Percentiles rank a stretch among this genome's conserved stretches.
Evolutionary conservation across 2,329 filamentous ascomycete genomes (phyloP).

Genomic region (Teratosphaeria destructans): DNA sequence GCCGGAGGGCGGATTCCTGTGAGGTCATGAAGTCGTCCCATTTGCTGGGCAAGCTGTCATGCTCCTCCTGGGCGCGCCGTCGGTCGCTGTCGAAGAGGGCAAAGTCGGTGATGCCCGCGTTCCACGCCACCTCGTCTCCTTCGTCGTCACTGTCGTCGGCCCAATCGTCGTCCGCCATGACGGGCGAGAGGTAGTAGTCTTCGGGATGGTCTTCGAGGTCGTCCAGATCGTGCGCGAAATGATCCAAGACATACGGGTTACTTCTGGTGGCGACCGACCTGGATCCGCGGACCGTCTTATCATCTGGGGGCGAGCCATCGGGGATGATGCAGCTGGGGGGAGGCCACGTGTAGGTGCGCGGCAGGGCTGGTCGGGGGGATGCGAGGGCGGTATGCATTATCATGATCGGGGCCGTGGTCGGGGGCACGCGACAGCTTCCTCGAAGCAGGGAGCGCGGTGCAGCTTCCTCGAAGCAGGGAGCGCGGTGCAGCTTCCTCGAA

Average conservation of each 20-base stretch:
- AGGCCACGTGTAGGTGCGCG: constrained; percentile 2
- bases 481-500: not conserved
- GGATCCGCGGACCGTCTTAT: not conserved
- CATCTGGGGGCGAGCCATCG: constrained; percentile 3
- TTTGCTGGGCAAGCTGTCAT: constrained; percentile 12
- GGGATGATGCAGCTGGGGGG: constrained; percentile 1
- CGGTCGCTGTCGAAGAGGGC: constrained; percentile 22
- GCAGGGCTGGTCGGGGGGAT: not conserved
- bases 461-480: not conserved
- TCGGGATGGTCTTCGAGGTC: constrained; percentile 22
- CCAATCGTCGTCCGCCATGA: constrained; percentile 22
- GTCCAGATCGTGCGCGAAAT: constrained; percentile 20
- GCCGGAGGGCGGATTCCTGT: constrained; percentile 17
- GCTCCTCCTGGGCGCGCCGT: constrained; percentile 15
- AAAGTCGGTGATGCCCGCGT: constrained; percentile 26
- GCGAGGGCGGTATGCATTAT: not conserved
- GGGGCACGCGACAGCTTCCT: not conserved
- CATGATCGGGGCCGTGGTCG: not conserved
- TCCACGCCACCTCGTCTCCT: constrained; percentile 19
- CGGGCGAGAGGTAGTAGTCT: constrained; percentile 21
- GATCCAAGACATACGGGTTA: constrained; percentile 3
- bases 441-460: not conserved
- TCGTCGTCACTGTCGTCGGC: constrained; percentile 14
- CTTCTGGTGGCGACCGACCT: constrained; percentile 6
- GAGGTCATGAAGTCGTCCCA: constrained; percentile 17